Percentiles rank a stretch among this genome's conserved stretches.
Conservation (phyloP, 805 yeast species). For the Myxozyma vanderwaltii region DNA sequence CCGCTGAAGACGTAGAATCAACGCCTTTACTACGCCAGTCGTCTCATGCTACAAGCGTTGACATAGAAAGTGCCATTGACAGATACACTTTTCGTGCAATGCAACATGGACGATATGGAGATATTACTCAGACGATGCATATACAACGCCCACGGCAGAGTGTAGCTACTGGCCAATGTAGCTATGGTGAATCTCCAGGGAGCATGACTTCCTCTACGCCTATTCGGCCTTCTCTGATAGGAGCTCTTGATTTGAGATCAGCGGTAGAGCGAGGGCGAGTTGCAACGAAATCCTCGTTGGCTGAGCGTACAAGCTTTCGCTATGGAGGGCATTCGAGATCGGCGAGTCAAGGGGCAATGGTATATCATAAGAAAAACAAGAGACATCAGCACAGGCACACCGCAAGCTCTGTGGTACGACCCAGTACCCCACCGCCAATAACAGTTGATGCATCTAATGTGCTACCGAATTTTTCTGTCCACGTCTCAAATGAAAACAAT, state of each 20-base stretch:
- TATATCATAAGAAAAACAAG: not conserved
- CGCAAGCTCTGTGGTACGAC: not conserved
- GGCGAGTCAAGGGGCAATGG: constrained; percentile 7
- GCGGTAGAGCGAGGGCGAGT: constrained; percentile 33
- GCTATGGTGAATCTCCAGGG: constrained; percentile 18
- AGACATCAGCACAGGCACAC: not conserved
- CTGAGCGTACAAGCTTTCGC: constrained; percentile 7
- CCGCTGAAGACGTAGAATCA: constrained; percentile 9
- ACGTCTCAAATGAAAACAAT: too few species aligned
- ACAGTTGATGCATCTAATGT: too few species aligned
- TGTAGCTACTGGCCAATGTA: not conserved
- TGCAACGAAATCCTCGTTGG: not conserved
- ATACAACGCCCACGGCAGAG: constrained; percentile 2
- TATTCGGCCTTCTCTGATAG: constrained; percentile 45
- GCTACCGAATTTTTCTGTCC: too few species aligned
- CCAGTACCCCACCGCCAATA: not conserved
- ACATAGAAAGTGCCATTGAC: constrained; percentile 21
- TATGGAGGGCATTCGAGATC: constrained; percentile 13
- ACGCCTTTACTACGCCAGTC: constrained; percentile 12
- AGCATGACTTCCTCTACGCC: constrained; percentile 30
- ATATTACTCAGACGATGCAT: constrained; percentile 2
- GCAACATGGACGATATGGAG: constrained; percentile 6
- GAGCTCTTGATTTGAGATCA: constrained; percentile 46
- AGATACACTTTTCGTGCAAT: constrained; percentile 4
- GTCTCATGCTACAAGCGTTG: constrained; percentile 8